Conservation (phyloP, 495 filamentous ascomycete genomes). For the Neurospora sp. region DNA sequence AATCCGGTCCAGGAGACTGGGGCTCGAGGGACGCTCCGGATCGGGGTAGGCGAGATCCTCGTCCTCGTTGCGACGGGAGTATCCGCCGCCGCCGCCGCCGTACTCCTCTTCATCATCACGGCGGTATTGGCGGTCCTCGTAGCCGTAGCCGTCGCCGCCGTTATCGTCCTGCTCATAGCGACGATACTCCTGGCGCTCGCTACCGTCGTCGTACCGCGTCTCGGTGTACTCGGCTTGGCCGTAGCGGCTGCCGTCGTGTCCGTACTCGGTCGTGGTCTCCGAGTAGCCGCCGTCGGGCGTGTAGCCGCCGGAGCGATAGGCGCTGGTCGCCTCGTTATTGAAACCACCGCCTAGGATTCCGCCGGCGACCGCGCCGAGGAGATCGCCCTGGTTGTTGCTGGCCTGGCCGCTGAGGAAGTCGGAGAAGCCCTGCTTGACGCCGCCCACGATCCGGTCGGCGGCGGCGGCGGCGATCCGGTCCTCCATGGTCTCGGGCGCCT, state of each 20-base stretch:
- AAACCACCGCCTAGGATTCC: constrained; percentile 38
- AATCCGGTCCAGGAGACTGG: constrained; percentile 18
- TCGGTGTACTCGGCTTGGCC: constrained; percentile 37
- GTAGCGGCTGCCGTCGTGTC: constrained; percentile 34
- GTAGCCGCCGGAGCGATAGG: constrained; percentile 25
- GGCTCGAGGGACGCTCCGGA: constrained; percentile 2
- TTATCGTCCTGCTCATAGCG: constrained; percentile 30
- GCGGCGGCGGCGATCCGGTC: constrained; percentile 36
- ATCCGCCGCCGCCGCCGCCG: neutral
- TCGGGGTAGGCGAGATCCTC: constrained; percentile 1
- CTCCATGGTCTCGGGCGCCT: constrained; percentile 25
- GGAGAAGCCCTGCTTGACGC: constrained; percentile 32
- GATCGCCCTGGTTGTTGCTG: constrained; percentile 28
- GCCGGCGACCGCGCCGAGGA: constrained; percentile 33
- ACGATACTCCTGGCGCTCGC: constrained; percentile 33
- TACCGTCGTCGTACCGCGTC: constrained; percentile 33
- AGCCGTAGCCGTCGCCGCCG: constrained; percentile 24
- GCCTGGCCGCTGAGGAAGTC: constrained; percentile 17
- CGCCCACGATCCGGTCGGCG: constrained; percentile 36
- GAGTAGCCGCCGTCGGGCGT: constrained; percentile 33
- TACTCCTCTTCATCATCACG: constrained; percentile 10
- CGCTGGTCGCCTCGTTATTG: constrained; percentile 30
- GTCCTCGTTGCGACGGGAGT: neutral
- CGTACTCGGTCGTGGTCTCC: constrained; percentile 34
- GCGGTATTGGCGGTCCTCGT: constrained; percentile 24